phyloP scores from a whole-genome alignment of 2,329 filamentous ascomycete genomes.

The Magnaporthiopsis incrustans region DNA sequence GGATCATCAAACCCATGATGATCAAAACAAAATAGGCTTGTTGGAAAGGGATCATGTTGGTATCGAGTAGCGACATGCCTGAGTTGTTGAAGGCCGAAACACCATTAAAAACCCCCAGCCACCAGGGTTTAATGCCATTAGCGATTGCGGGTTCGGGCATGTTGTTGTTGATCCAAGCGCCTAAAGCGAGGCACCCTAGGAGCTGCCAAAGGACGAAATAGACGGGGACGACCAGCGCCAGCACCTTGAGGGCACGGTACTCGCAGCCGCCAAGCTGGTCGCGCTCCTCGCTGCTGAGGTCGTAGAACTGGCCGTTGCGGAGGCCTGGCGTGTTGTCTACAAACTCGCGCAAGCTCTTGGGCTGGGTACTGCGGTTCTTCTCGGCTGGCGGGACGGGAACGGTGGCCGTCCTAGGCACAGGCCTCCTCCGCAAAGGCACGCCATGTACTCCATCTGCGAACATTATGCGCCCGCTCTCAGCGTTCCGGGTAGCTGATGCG shows the following conservation, averaged over 20 bases:
- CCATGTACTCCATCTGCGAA: too few species aligned
- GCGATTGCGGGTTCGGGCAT: slow-evolving; percentile 36
- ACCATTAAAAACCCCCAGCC: slow-evolving; percentile 60
- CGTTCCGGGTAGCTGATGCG: too few species aligned
- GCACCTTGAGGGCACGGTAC: slow-evolving; percentile 52
- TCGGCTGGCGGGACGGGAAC: background rate
- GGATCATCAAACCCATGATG: slow-evolving; percentile 47
- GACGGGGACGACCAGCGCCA: slow-evolving; percentile 50
- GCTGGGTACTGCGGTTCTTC: background rate
- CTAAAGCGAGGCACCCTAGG: slow-evolving; percentile 48
- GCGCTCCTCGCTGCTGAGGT: slow-evolving; percentile 42
- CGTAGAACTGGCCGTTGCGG: slow-evolving; percentile 37
- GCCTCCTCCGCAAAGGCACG: too few species aligned
- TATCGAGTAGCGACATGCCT: slow-evolving; percentile 59
- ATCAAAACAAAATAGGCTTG: slow-evolving; percentile 41
- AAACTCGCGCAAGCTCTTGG: slow-evolving; percentile 19
- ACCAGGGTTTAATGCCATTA: slow-evolving; percentile 59
- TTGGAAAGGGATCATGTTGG: slow-evolving; percentile 57
- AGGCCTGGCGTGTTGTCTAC: slow-evolving; percentile 30
- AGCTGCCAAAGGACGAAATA: slow-evolving; percentile 55
- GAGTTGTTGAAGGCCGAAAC: slow-evolving; percentile 64
- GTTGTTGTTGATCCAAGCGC: slow-evolving; percentile 50
- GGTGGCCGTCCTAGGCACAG: background rate
- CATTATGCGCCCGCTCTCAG: background rate
- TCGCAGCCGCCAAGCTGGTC: slow-evolving; percentile 54